A percentile compares a stretch with the other conserved stretches of the same genome.
These are phyloP conservation scores for Trichoderma gracile DNA, from an alignment of 2,329 filamentous ascomycete genomes.

Conservation along the genomic window DNA sequence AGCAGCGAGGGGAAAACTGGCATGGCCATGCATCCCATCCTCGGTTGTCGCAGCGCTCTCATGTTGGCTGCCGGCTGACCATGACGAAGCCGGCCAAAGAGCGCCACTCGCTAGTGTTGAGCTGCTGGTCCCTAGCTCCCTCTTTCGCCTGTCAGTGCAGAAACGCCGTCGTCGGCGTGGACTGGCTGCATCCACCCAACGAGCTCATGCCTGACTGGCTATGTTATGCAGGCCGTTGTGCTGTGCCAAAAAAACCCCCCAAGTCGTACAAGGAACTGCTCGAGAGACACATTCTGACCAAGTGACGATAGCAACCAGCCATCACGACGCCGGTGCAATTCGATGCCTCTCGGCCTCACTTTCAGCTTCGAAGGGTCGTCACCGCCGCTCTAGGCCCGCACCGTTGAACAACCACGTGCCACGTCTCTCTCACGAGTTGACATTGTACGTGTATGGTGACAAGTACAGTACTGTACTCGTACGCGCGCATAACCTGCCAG, in stretches of 20 bases:
- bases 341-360: constrained; percentile 25
- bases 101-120: constrained; percentile 21
- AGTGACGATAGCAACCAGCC: not conserved
- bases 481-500: not conserved
- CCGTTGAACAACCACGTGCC: constrained; percentile 36
- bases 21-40: not conserved
- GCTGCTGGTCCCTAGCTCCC: not conserved
- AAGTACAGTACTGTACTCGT: not conserved
- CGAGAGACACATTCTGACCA: not conserved
- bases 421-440: not conserved
- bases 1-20: not conserved
- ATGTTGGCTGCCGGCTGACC: constrained; percentile 11
- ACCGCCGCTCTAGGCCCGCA: constrained; percentile 35
- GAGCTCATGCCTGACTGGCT: not conserved
- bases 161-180: constrained; percentile 14
- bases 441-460: not conserved
- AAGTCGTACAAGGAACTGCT: not conserved
- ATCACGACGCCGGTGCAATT: not conserved
- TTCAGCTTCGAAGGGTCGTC: constrained; percentile 26
- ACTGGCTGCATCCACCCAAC: constrained; percentile 3
- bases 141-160: not conserved
- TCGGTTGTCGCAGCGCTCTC: not conserved
- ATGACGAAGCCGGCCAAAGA: not conserved
- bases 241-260: not conserved
- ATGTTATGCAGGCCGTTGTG: not conserved